Evolutionary conservation across 2,329 filamentous ascomycete genomes (phyloP), one percentile per base, ranked within the genome.

Genomic region (Trichoderma asperellum): DNA sequence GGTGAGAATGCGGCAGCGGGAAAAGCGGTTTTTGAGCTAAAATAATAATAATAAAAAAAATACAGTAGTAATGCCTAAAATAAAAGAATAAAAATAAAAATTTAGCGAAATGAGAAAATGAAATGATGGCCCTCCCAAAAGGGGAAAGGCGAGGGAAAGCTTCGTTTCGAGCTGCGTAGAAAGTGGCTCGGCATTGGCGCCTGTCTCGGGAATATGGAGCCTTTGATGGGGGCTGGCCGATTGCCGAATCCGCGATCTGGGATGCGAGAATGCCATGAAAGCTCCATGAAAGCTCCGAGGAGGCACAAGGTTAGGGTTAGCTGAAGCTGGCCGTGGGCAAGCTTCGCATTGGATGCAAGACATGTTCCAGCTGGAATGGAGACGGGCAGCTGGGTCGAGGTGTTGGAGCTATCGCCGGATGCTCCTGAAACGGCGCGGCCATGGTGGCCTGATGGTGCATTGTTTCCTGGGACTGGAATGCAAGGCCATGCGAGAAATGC

Each of bases 191-290:
- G 62, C 21, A 65, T 65, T 65, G 35, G 60, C 21, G 18, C 43
- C 18, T 58, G 52, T 49, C 47, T 66, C 63, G 63, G 63, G 29
- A 66, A 49, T 49, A 66, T 66, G 63, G 63, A 27, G 53, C 21
- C 37, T 32, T 40, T 37, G n/a, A 55, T 55, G 37, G 43, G 43
- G 40, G 62, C 35, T 24, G 27, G 34, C 63, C 63, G 63, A 66
- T 21, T 35, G 63, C 63, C 63, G 63, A 66, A 49, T 58, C 53
- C 63, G 63, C 63, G 12, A 65, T 35, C 63, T 58, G 40, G 61
- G 24, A 40, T 49, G n/a, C 14, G 53, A 2, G 27, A 65, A 65
- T 65, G 24, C 61, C 52, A 65, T 49, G 55, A 58, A 58, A 66
- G 53, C 62, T 57, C 61, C 60, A 49, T 40, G 60, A 56, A 56